These are phyloP conservation scores for Ceratobasidium papillatum DNA, from an alignment of 1,284 basidiomycete genomes.

Conservation along the genomic window DNA sequence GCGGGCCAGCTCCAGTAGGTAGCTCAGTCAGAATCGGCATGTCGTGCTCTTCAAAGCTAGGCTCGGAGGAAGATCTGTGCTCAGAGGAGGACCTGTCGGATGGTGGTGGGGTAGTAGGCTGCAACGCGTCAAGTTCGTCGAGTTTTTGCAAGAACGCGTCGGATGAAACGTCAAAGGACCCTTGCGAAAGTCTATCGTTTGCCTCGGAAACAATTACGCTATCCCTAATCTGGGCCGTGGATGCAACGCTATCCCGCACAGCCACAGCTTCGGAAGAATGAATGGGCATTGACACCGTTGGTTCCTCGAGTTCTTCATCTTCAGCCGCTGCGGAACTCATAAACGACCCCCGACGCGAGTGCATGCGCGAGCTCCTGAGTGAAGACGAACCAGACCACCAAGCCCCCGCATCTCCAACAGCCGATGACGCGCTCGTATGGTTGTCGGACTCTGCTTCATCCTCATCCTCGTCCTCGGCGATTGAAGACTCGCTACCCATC, in stretches of 20 bases:
- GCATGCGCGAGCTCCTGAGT: not conserved
- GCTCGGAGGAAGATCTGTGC: not conserved
- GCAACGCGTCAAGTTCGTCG: conserved; percentile 7
- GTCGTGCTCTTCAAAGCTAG: not conserved
- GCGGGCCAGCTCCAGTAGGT: conserved; percentile 7
- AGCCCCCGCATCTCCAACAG: not conserved
- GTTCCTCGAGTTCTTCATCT: conserved; percentile 24
- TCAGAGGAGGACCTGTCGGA: conserved; percentile 22
- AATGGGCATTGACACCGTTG: conserved; percentile 5
- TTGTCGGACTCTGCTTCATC: conserved; percentile 7
- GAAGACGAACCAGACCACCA: conserved; percentile 36
- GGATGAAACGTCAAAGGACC: conserved; percentile 29
- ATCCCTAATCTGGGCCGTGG: conserved; percentile 18
- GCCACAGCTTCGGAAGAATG: not conserved
- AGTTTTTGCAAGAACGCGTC: conserved; percentile 35
- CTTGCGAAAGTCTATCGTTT: conserved; percentile 6
- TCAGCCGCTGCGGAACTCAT: not conserved
- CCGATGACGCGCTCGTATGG: not conserved
- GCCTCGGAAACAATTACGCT: conserved; percentile 8
- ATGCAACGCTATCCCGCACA: conserved; percentile 20
- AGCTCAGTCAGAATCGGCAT: conserved; percentile 8
- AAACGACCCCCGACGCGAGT: conserved; percentile 23
- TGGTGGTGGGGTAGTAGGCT: conserved; percentile 17
- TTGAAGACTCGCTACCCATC: conserved; percentile 26
- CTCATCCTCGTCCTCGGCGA: conserved; percentile 35